These are phyloP conservation scores for Iberis pinnata DNA, from an alignment of 345 rosid genomes.

Conservation along the genomic window DNA sequence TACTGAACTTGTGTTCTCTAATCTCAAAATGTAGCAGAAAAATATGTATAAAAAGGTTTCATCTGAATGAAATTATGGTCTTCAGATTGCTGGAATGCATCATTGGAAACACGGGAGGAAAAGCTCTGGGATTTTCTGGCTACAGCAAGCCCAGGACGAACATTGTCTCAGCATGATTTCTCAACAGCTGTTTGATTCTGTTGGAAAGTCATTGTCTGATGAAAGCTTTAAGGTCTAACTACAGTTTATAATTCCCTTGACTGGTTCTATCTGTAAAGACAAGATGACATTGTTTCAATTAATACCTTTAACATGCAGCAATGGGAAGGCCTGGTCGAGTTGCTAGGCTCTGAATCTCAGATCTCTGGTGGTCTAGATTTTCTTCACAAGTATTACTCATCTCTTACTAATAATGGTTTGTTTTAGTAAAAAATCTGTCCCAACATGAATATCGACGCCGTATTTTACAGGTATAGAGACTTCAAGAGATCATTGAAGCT, in stretches of 20 bases:
- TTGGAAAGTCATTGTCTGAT: slow-evolving; percentile 85
- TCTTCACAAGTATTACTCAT: slow-evolving; percentile 63
- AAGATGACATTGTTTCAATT: background rate
- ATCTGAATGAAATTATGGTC: background rate
- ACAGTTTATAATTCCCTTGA: too few relatives aligned
- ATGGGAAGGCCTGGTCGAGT: slow-evolving; percentile 91
- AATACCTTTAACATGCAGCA: slow-evolving; percentile 44
- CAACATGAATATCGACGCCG: slow-evolving; percentile 6
- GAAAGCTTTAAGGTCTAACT: slow-evolving; percentile 86
- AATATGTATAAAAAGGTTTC: background rate
- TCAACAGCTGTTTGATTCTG: slow-evolving; percentile 80
- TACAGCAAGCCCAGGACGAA: slow-evolving; percentile 81
- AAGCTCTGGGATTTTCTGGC: slow-evolving; percentile 87
- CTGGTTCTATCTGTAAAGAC: too few relatives aligned
- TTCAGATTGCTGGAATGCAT: slow-evolving; percentile 78
- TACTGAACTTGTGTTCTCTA: background rate
- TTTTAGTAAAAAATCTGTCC: background rate
- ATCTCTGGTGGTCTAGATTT: slow-evolving; percentile 87
- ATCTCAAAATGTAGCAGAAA: background rate
- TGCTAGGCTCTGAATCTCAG: slow-evolving; percentile 76
- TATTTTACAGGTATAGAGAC: slow-evolving; percentile 68
- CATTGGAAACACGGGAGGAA: slow-evolving; percentile 96
- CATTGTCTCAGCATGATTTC: slow-evolving; percentile 66
- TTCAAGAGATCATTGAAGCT: slow-evolving; percentile 74
- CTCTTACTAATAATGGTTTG: background rate